Evolutionary conservation across 225 moss, liverwort and hornwort species (phyloP), one percentile per base, ranked within the genome.

Genomic region (Pseudoscleropodium purum): DNA sequence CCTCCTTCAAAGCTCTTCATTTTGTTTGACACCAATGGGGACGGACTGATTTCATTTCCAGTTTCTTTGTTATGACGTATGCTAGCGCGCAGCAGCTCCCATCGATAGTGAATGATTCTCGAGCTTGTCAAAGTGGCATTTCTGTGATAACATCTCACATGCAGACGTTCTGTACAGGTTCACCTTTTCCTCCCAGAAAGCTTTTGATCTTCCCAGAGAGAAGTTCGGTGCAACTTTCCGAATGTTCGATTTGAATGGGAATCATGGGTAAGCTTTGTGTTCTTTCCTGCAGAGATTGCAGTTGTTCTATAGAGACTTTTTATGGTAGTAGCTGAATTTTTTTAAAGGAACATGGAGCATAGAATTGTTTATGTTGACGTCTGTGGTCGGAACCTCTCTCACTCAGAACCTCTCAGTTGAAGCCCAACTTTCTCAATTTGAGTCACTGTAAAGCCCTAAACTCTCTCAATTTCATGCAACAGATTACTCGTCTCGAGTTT

Each of bases 401-500:
- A 72, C 89, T 18, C 47, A 11, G 9, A 17, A 73, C 17, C 30
- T 39, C 31, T 41, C 51, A 88, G 43, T 62, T 29, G 10, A 52
- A 23, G 77, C 77, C 23, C 51, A 52, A 52, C 52, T 8, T 19
- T 88, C 63, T 57, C 49, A n/a, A 30, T 79, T 69, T 41, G 57
- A 79, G 56, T 31, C 73, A 54, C 57, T 78, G 26, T 47, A 47
- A 47, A 47, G 47, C 47, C 47, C 47, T 47, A 47, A 47, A 47
- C 9, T 47, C 47, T 47, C 47, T 47, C 47, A 47, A 47, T 47
- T 76, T 39, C 74, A 77, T 89, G 89, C 79, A 75, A 91, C 95
- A 96, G 97, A 97, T 98, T 47, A 91, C 89, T 83, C 91, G 74
- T 54, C 91, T 97, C n/a, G 94, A 96, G 82, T 98, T 98, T 93